Base-by-base conservation (phyloP, 2,329 filamentous ascomycete genomes). In the Colletotrichum plurivorum region DNA sequence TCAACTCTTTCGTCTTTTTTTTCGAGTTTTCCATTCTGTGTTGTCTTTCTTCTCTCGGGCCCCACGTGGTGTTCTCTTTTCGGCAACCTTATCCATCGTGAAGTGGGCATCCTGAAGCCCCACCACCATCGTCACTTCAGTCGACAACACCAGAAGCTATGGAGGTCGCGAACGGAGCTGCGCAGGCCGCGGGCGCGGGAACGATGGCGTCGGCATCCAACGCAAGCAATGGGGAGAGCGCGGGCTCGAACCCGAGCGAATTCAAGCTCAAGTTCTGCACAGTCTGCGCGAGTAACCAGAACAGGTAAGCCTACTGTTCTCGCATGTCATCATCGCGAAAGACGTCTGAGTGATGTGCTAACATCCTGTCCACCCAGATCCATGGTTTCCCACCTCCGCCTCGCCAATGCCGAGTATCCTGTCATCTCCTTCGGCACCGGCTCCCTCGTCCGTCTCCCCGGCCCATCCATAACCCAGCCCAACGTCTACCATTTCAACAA, bases 401-500 rank as follows among this genome's bases (percentile, higher is more conserved):
- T 99, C 41, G 94, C 96, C 5, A 89, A 93, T 69, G 93, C 94
- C 55, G 84, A 91, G 56, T 98, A 96, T 77, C 96, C 96, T n/a
- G 95, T 97, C 74, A 97, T 98, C 75, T 98, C 95, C 18, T 99
- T 98, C 79, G 96, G 96, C 71, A 99, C 96, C 0, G 96, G 96
- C 63, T 97, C 94, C 18, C 90, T 97, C 18, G 96, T 99, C 74
- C 94, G 96, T 27, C 87, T 99, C 0, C 96, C 96, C 0, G 96
- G 96, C 0, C 95, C 96, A 1, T 93, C 92, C 41, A 96, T 98
- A 72, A 92, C 90, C 7, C 94, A 98, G 79, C 96, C 96, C 57
- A 99, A 99, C 78, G 95, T 98, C 75, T 99, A 98, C 85, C 91
- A 94, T 75, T 99, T 99, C 89, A 98, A 99, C 84, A 94, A 92